Evolutionary conservation across 352 stramenopile genomes (phyloP).

Genomic region (Globisporangium spiculum): DNA sequence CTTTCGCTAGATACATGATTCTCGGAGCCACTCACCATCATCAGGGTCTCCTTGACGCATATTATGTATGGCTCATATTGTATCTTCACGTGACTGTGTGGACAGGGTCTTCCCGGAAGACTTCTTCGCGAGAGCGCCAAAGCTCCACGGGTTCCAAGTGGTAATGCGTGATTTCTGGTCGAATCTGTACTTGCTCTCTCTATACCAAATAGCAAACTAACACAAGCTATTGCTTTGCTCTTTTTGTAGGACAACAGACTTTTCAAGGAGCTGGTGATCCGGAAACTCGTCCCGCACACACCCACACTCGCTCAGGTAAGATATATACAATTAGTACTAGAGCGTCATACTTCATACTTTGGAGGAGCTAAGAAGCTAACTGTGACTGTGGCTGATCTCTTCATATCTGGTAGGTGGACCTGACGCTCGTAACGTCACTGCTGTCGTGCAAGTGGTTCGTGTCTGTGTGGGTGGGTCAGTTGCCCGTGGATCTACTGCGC

Average conservation of each 20-base stretch:
- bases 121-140: conserved; percentile 64
- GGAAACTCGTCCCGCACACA: conserved; percentile 49
- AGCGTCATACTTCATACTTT: neutral
- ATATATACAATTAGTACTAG: neutral
- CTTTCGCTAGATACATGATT: neutral
- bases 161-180: conserved; percentile 19
- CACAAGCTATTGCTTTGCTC: neutral
- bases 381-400: neutral
- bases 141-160: conserved; percentile 75
- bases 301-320: conserved; percentile 46
- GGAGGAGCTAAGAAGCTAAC: neutral
- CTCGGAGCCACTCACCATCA: neutral
- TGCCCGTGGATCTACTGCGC: conserved; percentile 42
- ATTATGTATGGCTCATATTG: neutral
- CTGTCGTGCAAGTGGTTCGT: conserved; percentile 81
- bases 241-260: conserved; percentile 51
- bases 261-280: conserved; percentile 46
- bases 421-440: conserved; percentile 56
- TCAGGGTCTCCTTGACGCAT: neutral
- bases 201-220: neutral
- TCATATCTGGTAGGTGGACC: conserved; percentile 34
- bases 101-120: conserved; percentile 65
- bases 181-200: neutral
- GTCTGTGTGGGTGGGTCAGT: conserved; percentile 61
- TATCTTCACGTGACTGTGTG: neutral